These are phyloP conservation scores for Vigna hirtella DNA, from an alignment of 306 rosid species.

Conservation along the genomic window DNA sequence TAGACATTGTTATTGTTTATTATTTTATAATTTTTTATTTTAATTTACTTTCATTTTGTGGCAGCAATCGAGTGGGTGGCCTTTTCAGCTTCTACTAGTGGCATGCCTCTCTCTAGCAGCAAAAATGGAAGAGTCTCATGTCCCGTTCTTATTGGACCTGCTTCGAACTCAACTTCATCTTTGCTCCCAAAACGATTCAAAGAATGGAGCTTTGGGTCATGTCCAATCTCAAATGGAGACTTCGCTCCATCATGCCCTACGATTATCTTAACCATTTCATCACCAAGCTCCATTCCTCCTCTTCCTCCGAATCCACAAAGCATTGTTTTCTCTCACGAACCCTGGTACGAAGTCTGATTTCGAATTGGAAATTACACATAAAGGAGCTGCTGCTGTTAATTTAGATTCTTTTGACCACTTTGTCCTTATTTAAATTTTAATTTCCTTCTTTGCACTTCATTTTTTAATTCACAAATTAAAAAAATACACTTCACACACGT, in stretches of 20 bases:
- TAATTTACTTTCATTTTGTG: neutral
- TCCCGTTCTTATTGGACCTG: constrained; percentile 65
- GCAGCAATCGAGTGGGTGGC: constrained; percentile 59
- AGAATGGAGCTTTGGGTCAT: constrained; percentile 74
- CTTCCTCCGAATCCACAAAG: constrained; percentile 26
- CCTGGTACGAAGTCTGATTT: no score
- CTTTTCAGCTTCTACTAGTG: constrained; percentile 74
- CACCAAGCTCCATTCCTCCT: constrained; percentile 56
- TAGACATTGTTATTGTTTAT: neutral
- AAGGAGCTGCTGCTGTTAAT: no score
- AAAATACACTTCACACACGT: no score
- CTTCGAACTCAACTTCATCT: constrained; percentile 61
- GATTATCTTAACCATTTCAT: constrained; percentile 67
- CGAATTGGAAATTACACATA: no score
- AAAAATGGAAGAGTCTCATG: constrained; percentile 75
- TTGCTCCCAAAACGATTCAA: constrained; percentile 68
- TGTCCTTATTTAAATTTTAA: no score
- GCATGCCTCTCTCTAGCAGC: constrained; percentile 84
- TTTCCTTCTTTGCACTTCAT: no score
- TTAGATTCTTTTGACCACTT: no score
- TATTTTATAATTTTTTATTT: no score
- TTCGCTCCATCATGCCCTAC: constrained; percentile 75
- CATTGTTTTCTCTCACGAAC: neutral
- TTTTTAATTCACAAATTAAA: no score
- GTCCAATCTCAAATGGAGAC: constrained; percentile 68